phyloP scores from a whole-genome alignment of 2,329 filamentous ascomycete species.

The Monilinia vaccinii-corymbosi region DNA sequence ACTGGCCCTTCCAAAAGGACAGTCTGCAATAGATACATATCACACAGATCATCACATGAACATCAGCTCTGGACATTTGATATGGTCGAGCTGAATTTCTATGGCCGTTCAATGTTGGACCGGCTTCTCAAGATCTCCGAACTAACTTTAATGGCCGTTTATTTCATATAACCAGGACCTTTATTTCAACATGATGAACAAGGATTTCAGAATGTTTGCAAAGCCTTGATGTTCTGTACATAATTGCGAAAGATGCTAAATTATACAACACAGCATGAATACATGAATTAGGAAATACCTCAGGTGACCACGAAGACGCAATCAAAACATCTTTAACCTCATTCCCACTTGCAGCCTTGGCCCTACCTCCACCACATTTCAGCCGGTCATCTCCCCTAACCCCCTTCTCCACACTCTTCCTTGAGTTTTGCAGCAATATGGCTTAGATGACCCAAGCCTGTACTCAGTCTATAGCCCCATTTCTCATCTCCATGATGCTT shows the following conservation, averaged over 20 bases:
- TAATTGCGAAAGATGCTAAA: background rate
- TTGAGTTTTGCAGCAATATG: conserved; percentile 28
- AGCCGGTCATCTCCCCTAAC: conserved; percentile 58
- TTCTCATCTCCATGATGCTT: conserved; percentile 15
- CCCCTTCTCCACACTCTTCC: conserved; percentile 26
- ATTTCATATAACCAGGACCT: background rate
- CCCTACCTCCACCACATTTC: conserved; percentile 39
- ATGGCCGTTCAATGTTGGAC: background rate
- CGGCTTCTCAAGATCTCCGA: background rate
- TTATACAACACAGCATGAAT: background rate
- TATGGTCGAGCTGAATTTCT: background rate
- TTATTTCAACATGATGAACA: background rate
- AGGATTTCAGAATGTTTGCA: background rate
- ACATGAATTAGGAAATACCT: conserved; percentile 37
- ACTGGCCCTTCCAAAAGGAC: background rate
- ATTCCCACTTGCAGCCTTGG: conserved; percentile 40
- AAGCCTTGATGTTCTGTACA: too few species aligned
- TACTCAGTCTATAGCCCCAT: conserved; percentile 53
- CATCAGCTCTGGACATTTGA: too few species aligned
- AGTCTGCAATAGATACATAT: background rate
- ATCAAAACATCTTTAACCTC: conserved; percentile 44
- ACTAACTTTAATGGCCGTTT: background rate
- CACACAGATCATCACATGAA: background rate
- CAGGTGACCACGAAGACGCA: conserved; percentile 59
- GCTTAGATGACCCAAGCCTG: conserved; percentile 39